These are phyloP conservation scores for Pythium sp. DNA, from an alignment of 352 stramenopile genomes.

Conservation along the genomic window DNA sequence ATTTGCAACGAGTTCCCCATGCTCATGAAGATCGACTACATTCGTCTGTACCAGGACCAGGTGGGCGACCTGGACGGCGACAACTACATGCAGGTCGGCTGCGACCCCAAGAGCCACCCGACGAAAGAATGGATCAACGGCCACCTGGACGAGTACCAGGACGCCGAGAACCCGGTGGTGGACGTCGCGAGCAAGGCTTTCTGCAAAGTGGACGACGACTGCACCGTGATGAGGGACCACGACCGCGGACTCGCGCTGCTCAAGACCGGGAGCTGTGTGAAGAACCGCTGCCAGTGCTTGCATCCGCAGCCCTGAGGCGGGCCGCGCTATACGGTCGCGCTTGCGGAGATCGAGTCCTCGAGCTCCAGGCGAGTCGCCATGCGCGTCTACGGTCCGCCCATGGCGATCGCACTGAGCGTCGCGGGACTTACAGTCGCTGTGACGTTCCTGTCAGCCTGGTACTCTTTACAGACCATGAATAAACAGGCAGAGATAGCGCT, in stretches of 20 bases:
- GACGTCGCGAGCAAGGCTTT: conserved; percentile 47
- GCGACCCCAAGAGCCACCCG: conserved; percentile 52
- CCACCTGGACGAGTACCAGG: conserved; percentile 58
- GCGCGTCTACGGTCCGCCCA: conserved; percentile 36
- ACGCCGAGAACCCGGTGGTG: conserved; percentile 37
- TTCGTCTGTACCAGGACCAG: conserved; percentile 59
- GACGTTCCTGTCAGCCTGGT: conserved; percentile 23
- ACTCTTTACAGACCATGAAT: conserved; percentile 15
- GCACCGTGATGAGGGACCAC: conserved; percentile 33
- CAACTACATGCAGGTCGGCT: conserved; percentile 55
- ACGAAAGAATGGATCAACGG: conserved; percentile 65
- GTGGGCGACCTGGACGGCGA: conserved; percentile 31
- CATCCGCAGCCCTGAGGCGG: conserved; percentile 48
- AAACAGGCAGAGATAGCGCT: conserved; percentile 17
- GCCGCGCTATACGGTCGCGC: conserved; percentile 38
- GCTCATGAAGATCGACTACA: conserved; percentile 79
- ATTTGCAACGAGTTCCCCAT: conserved; percentile 75
- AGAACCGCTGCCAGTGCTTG: conserved; percentile 49
- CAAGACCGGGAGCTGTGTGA: conserved; percentile 51
- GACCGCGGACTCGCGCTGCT: conserved; percentile 12
- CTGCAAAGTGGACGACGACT: conserved; percentile 53
- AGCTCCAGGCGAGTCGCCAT: conserved; percentile 22
- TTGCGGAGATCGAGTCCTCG: conserved; percentile 31
- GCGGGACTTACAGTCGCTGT: conserved; percentile 29
- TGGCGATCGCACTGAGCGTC: conserved; percentile 34